A percentile compares a stretch with the other conserved stretches of the same genome.
Conservation (phyloP, 2,329 filamentous ascomycete genomes). For the Chaetomium strumarium region DNA sequence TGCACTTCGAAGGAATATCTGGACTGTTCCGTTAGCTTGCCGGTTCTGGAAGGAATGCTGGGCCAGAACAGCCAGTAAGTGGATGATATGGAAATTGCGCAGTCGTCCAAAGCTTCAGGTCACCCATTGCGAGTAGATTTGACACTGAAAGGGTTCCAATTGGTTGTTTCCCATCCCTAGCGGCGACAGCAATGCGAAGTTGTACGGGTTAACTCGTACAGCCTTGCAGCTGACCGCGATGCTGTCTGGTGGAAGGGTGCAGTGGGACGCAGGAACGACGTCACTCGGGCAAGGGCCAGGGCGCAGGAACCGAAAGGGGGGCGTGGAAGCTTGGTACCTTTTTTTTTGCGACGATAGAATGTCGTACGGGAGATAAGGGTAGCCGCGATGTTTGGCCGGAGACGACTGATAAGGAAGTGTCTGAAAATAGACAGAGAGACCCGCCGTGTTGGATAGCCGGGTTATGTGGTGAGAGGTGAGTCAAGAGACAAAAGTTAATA, state of each 20-base stretch:
- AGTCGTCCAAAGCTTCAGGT: neutral
- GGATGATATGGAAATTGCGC: neutral
- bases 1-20: neutral
- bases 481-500: slow-evolving; percentile 3
- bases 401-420: slow-evolving; percentile 17
- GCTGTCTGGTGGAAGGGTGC: neutral
- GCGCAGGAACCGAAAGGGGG: slow-evolving; percentile 1
- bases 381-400: slow-evolving; percentile 18
- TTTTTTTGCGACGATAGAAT: slow-evolving; percentile 7
- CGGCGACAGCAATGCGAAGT: no score
- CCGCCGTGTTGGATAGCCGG: neutral
- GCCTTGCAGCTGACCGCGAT: neutral
- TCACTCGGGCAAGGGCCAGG: slow-evolving; percentile 9
- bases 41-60: no score
- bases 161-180: neutral
- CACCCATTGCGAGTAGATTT: neutral
- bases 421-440: slow-evolving; percentile 17
- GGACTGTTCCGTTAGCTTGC: no score
- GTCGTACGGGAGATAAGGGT: slow-evolving; percentile 23
- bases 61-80: neutral
- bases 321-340: slow-evolving; percentile 11
- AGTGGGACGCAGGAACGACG: slow-evolving; percentile 1
- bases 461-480: neutral
- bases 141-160: neutral
- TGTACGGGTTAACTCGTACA: no score